Base-by-base conservation (phyloP, 352 stramenopile genomes). In the Globisporangium spiculum region DNA sequence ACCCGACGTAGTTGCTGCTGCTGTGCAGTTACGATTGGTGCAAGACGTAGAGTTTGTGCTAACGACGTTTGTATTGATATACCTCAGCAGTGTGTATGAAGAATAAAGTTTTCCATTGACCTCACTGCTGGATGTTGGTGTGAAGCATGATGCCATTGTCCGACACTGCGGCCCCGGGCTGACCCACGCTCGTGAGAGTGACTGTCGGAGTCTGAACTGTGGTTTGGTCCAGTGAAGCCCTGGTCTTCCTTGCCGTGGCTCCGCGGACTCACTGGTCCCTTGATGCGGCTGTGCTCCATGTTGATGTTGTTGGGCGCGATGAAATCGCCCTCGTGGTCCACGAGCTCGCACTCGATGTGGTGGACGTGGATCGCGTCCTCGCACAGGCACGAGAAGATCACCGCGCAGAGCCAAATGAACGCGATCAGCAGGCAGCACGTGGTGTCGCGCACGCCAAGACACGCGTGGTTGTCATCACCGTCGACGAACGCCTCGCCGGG, bases 291-390 rank as follows among this genome's bases (percentile, higher is more conserved):
- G 30, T 57, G 44, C 34, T 70, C 57, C 41, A 61, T 70, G 56
- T 61, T 58, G n/a, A 55, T 59, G 30, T 32, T 54, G 30, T 64
- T 30, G 5, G 65, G 65, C 9, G 50, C 65, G 34, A 70, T 54
- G 34, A 70, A 70, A 27, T 70, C 46, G n/a, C 65, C 65, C 18
- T 66, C 41, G 38, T 56, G 50, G 32, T 70, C 41, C 38, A 60
- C 55, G 36, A 70, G 65, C 34, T 60, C 56, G 34, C 66, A 66
- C 34, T 70, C 57, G 10, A 44, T 57, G 32, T 70, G 65, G 48
- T 70, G 65, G 14, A 70, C 41, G 1, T 18, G 24, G 14, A 70
- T 26, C 4, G 60, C 2, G 48, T 70, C 61, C 30, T 70, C 65
- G 34, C 65, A 70, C 12, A 22, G 20, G 22, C 18, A 20, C 4